Conservation (phyloP, 805 yeast species). For the Saturnispora besseyi region DNA sequence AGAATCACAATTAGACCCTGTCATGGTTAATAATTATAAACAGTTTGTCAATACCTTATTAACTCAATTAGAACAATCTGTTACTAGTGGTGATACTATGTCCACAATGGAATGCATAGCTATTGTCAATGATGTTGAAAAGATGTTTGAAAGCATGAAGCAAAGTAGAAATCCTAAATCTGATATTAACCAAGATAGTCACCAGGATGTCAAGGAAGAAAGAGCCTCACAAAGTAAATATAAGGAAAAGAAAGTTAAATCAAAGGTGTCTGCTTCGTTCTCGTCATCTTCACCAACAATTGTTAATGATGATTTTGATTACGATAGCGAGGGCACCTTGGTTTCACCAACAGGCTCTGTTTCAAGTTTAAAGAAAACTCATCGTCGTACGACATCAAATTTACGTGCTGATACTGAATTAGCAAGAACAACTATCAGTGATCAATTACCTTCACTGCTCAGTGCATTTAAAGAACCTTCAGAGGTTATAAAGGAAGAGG, state of each 20-base stretch:
- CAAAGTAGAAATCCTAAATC: slow-evolving; percentile 3
- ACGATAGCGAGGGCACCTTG: slow-evolving; percentile 7
- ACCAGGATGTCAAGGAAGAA: slow-evolving; percentile 7
- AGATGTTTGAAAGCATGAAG: slow-evolving; percentile 57
- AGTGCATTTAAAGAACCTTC: slow-evolving; percentile 59
- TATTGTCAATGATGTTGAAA: slow-evolving; percentile 60
- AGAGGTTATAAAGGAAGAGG: slow-evolving; percentile 25
- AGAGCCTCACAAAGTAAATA: neutral
- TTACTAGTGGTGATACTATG: slow-evolving; percentile 43
- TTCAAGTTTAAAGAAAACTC: neutral
- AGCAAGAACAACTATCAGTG: slow-evolving; percentile 42
- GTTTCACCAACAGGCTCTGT: slow-evolving; percentile 2
- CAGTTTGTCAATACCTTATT: slow-evolving; percentile 49
- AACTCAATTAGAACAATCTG: slow-evolving; percentile 48
- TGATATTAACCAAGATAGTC: neutral
- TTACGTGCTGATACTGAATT: slow-evolving; percentile 9
- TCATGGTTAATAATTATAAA: slow-evolving; percentile 38
- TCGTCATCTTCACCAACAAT: neutral
- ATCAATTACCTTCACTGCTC: slow-evolving; percentile 58
- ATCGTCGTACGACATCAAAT: slow-evolving; percentile 4
- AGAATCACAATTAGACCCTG: slow-evolving; percentile 1
- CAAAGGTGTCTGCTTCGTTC: neutral
- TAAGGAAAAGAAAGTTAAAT: neutral
- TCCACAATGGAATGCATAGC: slow-evolving; percentile 59
- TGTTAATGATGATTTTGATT: slow-evolving; percentile 1